Evolutionary conservation across 2,329 filamentous ascomycete genomes (phyloP), one percentile per base, ranked within the genome.

Genomic region (Clarireedia paspali): DNA sequence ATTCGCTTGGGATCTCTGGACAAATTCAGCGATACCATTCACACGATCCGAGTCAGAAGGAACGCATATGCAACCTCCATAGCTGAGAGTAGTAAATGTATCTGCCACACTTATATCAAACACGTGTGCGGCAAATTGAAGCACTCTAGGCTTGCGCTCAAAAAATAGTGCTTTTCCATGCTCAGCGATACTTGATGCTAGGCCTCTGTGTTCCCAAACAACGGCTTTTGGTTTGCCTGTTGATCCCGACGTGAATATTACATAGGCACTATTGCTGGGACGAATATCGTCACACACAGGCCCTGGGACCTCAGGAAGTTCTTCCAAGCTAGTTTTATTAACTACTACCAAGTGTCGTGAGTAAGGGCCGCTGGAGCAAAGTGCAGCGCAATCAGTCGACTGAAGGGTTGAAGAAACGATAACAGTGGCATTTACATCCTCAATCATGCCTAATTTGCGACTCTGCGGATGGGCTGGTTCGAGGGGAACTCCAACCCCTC

Each of bases 181-280:
- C 6, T 26, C 27, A 6, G 38, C 17, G 10, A 38, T 45, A 20
- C 44, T 36, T 50, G 58, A 56, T 10, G 39, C 50, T 27, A 62
- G 20, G 6, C 62, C 14, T 14, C 53, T 36, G 48, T 64, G 63
- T 17, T 59, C 54, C 27, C 57, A 39, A 14, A 60, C 50, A 9
- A 63, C 53, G 3, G 57, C 60, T 20, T 66, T 66, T 6, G 64
- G 64, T 17, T 36, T 56, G 6, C 63, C 63, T 5, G 64, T 63
- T 38, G 70, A 72, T 23, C 72, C 60, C 5, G 69, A 64, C 10
- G 61, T 62, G 44, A 60, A 63, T 12, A 63, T 42, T 2, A 63
- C 53, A 14, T 30, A 49, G 3, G 53, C 53, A 6, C 50, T 44
- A 46, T 50, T 36, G n/a, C 20, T 20, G 20, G 20, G 20, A 20